Evolutionary conservation across 2,329 filamentous ascomycete species (phyloP), one percentile per base, ranked within the genome.

Genomic region (Incumbomyces delicatus): DNA sequence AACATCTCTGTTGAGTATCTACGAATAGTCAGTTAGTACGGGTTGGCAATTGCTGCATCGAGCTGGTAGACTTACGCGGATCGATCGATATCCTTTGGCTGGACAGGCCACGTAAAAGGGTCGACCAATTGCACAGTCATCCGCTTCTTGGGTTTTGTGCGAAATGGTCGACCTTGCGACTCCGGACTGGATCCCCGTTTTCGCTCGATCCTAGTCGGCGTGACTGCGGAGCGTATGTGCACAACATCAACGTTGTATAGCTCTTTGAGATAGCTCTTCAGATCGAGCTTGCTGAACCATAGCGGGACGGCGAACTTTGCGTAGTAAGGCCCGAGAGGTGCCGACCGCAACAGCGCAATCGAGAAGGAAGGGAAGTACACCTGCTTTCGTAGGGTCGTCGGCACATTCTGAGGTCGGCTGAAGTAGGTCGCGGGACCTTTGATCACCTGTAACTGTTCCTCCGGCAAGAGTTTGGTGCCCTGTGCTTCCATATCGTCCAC

Each of bases 251-350:
- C 81, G 50, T 77, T 75, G 74, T 98, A 98, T 36, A 78, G 77
- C 65, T 94, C 81, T 71, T 79, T 85, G 52, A 98, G 82, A 72
- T 96, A 98, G 71, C 95, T 89, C 66, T 88, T 86, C 35, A 98
- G 71, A 65, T 98, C 92, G 66, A 96, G 83, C 71, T 98, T 98
- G 74, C 87, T 94, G 74, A 95, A 88, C 58, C 78, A 81, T 58
- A 96, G 76, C 10, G 92, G 92, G 29, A 95, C 90, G 60, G 83
- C 76, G 78, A 98, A 98, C 59, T 81, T 83, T 53, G 90, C 92
- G 64, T 86, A 87, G 64, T 81, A 83, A 16, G 89, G 80, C 6
- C 86, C 82, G 45, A 85, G 77, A 56, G 77, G 74, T 27, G 80
- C 78, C 49, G 81, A 83, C 57, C 81, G 83, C 58, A 94, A 72